Evolutionary conservation across 2,329 filamentous ascomycete species (phyloP).

Genomic region (Nemania sp.): DNA sequence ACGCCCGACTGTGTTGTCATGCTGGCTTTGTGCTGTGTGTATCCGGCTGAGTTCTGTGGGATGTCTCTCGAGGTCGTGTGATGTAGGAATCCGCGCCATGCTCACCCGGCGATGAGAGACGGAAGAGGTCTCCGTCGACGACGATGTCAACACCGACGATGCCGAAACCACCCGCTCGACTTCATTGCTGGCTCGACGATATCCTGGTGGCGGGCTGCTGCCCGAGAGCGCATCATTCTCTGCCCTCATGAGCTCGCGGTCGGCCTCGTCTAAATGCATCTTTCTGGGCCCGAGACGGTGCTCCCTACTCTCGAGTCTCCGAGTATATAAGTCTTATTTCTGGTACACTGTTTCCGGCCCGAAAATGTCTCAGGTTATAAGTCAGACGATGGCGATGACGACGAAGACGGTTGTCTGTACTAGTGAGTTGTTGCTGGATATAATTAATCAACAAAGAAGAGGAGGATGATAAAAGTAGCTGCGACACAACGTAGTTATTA

Average conservation of each 20-base stretch:
- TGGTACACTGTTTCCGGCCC: too few relatives aligned
- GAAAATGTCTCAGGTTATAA: background rate
- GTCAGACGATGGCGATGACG: background rate
- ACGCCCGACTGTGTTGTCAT: conserved; percentile 72
- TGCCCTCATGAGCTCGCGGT: conserved; percentile 57
- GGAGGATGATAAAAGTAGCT: background rate
- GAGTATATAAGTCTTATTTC: background rate
- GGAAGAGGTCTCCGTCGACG: conserved; percentile 45
- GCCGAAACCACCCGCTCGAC: conserved; percentile 64
- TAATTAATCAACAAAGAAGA: too few relatives aligned
- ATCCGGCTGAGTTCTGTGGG: conserved; percentile 73
- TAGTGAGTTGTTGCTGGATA: background rate
- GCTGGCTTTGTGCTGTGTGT: conserved; percentile 71
- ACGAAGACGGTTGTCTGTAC: background rate
- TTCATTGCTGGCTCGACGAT: conserved; percentile 52
- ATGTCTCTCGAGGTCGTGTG: conserved; percentile 70
- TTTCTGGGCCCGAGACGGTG: background rate
- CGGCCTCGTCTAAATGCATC: conserved; percentile 53
- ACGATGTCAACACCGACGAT: conserved; percentile 57
- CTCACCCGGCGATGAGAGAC: conserved; percentile 45
- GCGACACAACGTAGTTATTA: background rate
- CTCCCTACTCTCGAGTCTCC: background rate
- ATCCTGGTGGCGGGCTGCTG: conserved; percentile 17
- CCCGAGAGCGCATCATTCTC: conserved; percentile 45
- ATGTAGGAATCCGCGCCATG: conserved; percentile 67